phyloP scores from a whole-genome alignment of 73 alveolate genomes.

The Tetrahymena thermophila region DNA sequence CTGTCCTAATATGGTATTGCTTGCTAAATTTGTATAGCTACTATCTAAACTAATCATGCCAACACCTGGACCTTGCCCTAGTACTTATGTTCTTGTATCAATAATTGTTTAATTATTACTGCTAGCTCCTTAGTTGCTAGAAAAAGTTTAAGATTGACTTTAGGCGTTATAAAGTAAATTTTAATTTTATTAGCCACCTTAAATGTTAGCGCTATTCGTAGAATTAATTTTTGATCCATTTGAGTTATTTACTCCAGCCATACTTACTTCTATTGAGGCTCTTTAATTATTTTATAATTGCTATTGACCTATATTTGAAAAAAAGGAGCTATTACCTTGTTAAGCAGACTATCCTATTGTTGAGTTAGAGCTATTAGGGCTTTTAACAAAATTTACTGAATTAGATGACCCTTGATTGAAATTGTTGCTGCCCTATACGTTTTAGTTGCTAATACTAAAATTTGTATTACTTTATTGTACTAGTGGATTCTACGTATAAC shows the following conservation, averaged over 20 bases:
- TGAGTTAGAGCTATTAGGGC: not conserved
- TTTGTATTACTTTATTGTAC: not conserved
- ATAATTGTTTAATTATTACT: not conserved
- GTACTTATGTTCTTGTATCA: not conserved
- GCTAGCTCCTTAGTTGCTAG: not conserved
- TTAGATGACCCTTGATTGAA: not conserved
- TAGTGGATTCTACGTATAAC: not conserved
- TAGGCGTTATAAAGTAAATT: not conserved
- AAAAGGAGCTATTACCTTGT: not conserved
- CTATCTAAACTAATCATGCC: not conserved
- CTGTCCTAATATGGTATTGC: not conserved
- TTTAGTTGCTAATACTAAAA: not conserved
- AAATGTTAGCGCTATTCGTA: not conserved
- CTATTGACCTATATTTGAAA: not conserved
- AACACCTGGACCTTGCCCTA: not conserved
- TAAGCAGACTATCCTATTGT: not conserved
- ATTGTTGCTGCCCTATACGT: not conserved
- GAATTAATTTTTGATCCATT: not conserved
- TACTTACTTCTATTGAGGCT: not conserved
- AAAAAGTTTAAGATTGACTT: not conserved
- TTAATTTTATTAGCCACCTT: not conserved
- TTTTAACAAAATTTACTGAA: not conserved
- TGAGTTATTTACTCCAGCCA: not conserved
- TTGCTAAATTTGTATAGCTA: not conserved
- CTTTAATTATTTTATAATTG: not conserved